Evolutionary conservation across 2,329 filamentous ascomycete species (phyloP).

Genomic region (Cephalotrichum gorgonifer): DNA sequence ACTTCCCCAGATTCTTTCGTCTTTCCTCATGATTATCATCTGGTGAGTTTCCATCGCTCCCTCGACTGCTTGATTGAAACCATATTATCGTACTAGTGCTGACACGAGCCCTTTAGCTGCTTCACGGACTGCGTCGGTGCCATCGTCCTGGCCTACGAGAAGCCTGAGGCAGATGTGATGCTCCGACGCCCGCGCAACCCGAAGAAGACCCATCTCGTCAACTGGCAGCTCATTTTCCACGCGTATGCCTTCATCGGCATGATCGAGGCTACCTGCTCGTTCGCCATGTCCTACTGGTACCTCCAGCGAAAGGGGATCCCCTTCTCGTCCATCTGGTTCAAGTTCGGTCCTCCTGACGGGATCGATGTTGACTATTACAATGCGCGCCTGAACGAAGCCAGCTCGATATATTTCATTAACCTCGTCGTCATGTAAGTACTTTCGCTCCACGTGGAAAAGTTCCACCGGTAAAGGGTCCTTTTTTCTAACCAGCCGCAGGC

Average conservation of each 20-base stretch:
- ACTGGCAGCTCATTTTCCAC: conserved; percentile 62
- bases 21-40: conserved; percentile 51
- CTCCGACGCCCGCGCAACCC: conserved; percentile 57
- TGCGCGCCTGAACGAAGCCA: conserved; percentile 50
- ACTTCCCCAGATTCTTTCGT: conserved; percentile 36
- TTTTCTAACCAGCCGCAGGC: no score
- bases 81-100: neutral
- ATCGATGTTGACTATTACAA: conserved; percentile 43
- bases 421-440: conserved; percentile 76
- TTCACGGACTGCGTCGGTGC: conserved; percentile 34
- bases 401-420: conserved; percentile 70
- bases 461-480: no score
- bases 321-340: no score
- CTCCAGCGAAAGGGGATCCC: conserved; percentile 51
- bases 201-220: conserved; percentile 61
- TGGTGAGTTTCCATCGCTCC: no score
- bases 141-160: conserved; percentile 65
- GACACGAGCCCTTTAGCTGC: neutral
- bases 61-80: no score
- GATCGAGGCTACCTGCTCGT: conserved; percentile 25
- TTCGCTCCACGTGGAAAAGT: no score
- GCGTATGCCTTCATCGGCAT: conserved; percentile 35
- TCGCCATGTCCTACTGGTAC: conserved; percentile 59
- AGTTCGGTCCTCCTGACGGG: no score
- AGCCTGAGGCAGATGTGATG: conserved; percentile 66